Conservation (phyloP, 2,329 filamentous ascomycete species). For the Epichloe sp. region DNA sequence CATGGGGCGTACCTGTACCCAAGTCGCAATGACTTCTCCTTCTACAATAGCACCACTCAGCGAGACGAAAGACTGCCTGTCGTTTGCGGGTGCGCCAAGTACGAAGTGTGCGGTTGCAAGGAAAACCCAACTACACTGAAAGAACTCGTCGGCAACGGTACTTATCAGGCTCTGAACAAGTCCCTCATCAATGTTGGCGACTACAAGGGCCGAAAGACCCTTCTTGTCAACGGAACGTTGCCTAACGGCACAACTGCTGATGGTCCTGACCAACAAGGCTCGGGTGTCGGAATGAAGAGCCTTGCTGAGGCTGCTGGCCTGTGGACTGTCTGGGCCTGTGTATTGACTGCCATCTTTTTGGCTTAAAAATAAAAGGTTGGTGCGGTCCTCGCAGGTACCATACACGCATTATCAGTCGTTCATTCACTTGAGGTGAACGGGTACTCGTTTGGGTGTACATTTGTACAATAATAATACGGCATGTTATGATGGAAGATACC, state of each 20-base stretch:
- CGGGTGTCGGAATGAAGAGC: constrained; percentile 13
- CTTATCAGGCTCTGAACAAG: constrained; percentile 45
- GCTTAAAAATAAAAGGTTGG: constrained; percentile 15
- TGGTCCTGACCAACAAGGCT: constrained; percentile 19
- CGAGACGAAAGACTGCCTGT: constrained; percentile 22
- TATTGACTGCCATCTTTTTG: constrained; percentile 30
- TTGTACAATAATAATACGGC: not conserved
- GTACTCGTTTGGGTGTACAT: not conserved
- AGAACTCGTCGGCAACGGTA: constrained; percentile 52
- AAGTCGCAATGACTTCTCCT: constrained; percentile 28
- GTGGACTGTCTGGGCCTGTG: constrained; percentile 35
- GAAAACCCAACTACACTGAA: constrained; percentile 45
- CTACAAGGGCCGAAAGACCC: constrained; percentile 29
- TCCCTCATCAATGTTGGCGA: constrained; percentile 45
- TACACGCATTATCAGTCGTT: not conserved
- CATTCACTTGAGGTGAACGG: too few relatives aligned
- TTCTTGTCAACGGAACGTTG: constrained; percentile 66
- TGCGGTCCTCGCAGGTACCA: not conserved
- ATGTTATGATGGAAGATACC: not conserved
- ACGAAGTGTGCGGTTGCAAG: constrained; percentile 50
- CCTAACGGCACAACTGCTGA: constrained; percentile 48
- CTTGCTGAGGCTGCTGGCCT: constrained; percentile 29
- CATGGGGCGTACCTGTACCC: constrained; percentile 50
- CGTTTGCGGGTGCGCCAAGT: constrained; percentile 38
- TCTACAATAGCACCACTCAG: constrained; percentile 36